phyloP scores from a whole-genome alignment of 2,329 filamentous ascomycete species.

The Penicillium sp. region DNA sequence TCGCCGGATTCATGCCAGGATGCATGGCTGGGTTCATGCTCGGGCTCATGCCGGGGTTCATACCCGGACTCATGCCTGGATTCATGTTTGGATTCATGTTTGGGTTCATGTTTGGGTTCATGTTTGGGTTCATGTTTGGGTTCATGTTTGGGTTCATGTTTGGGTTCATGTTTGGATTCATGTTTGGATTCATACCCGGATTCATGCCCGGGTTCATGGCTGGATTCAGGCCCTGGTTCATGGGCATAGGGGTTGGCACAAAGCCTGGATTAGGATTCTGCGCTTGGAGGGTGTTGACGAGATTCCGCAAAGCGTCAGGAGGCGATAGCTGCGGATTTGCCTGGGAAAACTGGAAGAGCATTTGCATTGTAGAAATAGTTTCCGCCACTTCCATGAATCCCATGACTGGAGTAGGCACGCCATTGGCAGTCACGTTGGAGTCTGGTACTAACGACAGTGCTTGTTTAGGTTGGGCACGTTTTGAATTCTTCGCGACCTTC shows the following conservation, averaged over 20 bases:
- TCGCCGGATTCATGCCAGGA: constrained; percentile 21
- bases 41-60: background rate
- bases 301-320: constrained; percentile 53
- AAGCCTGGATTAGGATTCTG: constrained; percentile 34
- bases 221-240: constrained; percentile 2
- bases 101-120: background rate
- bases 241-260: constrained; percentile 29
- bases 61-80: background rate
- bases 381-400: constrained; percentile 65
- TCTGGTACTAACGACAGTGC: constrained; percentile 44
- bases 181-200: background rate
- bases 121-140: background rate
- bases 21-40: constrained; percentile 1
- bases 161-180: background rate
- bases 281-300: constrained; percentile 48
- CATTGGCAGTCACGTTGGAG: constrained; percentile 49
- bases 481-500: constrained; percentile 57
- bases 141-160: background rate
- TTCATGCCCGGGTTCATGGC: constrained; percentile 19
- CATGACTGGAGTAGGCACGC: constrained; percentile 57
- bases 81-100: background rate
- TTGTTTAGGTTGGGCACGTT: constrained; percentile 51
- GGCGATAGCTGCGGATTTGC: constrained; percentile 53
- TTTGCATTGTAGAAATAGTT: constrained; percentile 63
- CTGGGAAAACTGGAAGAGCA: constrained; percentile 57